Percentiles rank a stretch among this genome's conserved stretches.
Evolutionary conservation across 108 stramenopile genomes (phyloP).

Genomic region (Fistulifera solaris): DNA sequence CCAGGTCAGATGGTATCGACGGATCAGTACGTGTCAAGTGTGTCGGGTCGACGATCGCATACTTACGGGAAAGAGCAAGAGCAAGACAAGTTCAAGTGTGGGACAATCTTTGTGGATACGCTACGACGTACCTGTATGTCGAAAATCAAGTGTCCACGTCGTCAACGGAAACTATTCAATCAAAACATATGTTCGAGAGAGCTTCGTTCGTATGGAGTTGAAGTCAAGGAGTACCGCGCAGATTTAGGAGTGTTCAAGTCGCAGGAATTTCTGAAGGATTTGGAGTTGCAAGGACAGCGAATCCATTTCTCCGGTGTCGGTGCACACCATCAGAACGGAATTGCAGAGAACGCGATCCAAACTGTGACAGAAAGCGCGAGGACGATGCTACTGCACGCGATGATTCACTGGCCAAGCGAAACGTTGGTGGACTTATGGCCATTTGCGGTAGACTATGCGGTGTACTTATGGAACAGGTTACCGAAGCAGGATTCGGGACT

Average conservation of each 20-base stretch:
- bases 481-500: constrained; percentile 9
- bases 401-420: constrained; percentile 21
- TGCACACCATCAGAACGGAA: constrained; percentile 34
- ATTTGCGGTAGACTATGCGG: constrained; percentile 33
- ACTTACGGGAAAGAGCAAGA: constrained; percentile 14
- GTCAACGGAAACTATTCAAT: constrained; percentile 24
- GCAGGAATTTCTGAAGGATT: constrained; percentile 7
- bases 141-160: constrained; percentile 14
- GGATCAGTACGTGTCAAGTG: constrained; percentile 28
- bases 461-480: constrained; percentile 20
- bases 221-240: constrained; percentile 14
- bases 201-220: constrained; percentile 11
- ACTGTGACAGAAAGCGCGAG: constrained; percentile 23
- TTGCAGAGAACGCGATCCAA: constrained; percentile 25
- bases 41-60: constrained; percentile 20
- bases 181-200: constrained; percentile 6
- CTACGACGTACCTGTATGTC: constrained; percentile 10
- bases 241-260: constrained; percentile 29
- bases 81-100: constrained; percentile 11
- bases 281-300: constrained; percentile 6
- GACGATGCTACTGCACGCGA: constrained; percentile 27
- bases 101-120: constrained; percentile 22
- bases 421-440: constrained; percentile 28
- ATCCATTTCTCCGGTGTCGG: constrained; percentile 21
- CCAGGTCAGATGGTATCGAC: constrained; percentile 30